phyloP scores from a whole-genome alignment of 2,329 filamentous ascomycete species.

The Dactylonectria macrodidyma region DNA sequence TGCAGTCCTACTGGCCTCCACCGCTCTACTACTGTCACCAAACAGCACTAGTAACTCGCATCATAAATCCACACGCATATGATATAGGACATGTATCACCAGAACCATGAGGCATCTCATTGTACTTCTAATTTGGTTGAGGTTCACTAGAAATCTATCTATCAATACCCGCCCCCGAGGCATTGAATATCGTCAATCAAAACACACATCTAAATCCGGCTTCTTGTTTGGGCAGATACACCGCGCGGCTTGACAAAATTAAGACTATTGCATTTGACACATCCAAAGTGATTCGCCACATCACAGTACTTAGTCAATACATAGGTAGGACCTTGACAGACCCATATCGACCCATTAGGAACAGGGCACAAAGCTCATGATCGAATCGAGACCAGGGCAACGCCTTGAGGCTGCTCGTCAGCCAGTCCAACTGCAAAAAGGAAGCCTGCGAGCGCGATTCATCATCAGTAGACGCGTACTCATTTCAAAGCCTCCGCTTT shows the following conservation, averaged over 20 bases:
- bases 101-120: background rate
- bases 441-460: conserved; percentile 9
- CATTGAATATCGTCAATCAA: background rate
- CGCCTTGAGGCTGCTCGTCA: background rate
- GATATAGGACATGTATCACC: background rate
- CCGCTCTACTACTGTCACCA: too few relatives aligned
- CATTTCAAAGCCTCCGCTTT: conserved; percentile 25
- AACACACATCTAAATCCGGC: background rate
- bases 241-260: background rate
- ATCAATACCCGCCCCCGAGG: too few relatives aligned
- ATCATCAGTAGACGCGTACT: conserved; percentile 28
- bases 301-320: background rate
- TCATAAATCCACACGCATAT: background rate
- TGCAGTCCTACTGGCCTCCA: too few relatives aligned
- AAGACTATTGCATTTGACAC: background rate
- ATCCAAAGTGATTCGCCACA: background rate
- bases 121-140: background rate
- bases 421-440: background rate
- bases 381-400: background rate
- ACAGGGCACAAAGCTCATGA: background rate
- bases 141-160: too few relatives aligned
- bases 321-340: background rate
- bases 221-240: too few relatives aligned
- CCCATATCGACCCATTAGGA: background rate
- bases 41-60: background rate